phyloP scores from a whole-genome alignment of 2,329 filamentous ascomycete genomes.

The Penicillium hesseltinei region DNA sequence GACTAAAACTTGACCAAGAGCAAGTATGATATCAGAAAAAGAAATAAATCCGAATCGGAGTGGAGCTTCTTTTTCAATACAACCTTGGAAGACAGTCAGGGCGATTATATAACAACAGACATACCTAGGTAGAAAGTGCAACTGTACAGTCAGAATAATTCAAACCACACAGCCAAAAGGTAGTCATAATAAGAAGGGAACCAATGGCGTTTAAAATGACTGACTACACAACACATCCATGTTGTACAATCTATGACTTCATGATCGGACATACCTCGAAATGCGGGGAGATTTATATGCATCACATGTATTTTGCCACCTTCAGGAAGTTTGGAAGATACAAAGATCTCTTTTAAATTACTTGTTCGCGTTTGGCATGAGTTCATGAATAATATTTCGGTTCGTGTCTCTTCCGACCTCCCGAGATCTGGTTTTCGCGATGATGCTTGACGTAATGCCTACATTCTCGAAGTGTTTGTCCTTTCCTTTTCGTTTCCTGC shows the following conservation, averaged over 20 bases:
- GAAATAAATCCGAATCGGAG: neutral
- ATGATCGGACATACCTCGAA: slow-evolving; percentile 6
- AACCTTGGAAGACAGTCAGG: neutral
- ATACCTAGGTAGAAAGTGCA: neutral
- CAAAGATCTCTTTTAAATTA: neutral
- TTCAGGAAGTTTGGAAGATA: accelerated
- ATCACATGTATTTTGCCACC: neutral
- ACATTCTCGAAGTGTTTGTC: neutral
- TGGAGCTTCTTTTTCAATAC: neutral
- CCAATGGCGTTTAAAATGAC: neutral
- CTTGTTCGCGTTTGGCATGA: neutral
- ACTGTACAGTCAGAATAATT: neutral
- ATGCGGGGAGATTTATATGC: neutral
- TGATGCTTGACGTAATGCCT: slow-evolving; percentile 21
- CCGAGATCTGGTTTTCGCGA: slow-evolving; percentile 3
- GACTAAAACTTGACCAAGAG: neutral
- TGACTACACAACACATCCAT: neutral
- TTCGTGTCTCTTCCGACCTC: slow-evolving; percentile 9
- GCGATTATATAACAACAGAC: neutral
- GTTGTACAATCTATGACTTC: slow-evolving; percentile 17
- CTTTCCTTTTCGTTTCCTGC: neutral
- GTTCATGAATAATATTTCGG: neutral
- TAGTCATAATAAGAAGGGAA: neutral
- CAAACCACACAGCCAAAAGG: neutral
- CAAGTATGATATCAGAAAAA: neutral